phyloP scores from a whole-genome alignment of 208 protist genomes.

The Spironucleus salmonicida region DNA sequence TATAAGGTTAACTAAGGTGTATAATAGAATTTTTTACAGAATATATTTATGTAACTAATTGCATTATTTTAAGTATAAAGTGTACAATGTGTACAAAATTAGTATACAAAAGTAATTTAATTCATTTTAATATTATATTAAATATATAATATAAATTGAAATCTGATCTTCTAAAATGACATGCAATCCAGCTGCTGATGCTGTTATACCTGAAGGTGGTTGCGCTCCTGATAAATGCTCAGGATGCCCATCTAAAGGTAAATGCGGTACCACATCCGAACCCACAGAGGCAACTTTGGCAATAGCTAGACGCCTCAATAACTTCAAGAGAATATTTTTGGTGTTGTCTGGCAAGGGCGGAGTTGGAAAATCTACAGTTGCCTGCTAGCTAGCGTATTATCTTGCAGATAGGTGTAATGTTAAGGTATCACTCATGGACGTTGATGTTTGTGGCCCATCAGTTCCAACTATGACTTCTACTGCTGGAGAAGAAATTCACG shows the following conservation, averaged over 20 bases:
- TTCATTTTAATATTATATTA: too few species aligned
- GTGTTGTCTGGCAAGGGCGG: constrained; percentile 94
- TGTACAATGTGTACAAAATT: too few species aligned
- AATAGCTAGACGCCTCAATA: constrained; percentile 44
- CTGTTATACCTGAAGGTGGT: not conserved
- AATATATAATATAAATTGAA: too few species aligned
- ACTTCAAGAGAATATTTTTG: constrained; percentile 81
- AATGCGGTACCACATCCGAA: constrained; percentile 2
- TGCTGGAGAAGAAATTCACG: constrained; percentile 41
- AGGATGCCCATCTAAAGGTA: constrained; percentile 7
- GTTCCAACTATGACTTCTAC: constrained; percentile 83
- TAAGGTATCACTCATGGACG: constrained; percentile 83
- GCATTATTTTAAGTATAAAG: too few species aligned
- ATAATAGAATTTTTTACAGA: too few species aligned
- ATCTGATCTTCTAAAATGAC: too few species aligned
- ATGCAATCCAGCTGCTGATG: too few species aligned
- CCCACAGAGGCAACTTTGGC: not conserved
- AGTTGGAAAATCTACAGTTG: constrained; percentile 91
- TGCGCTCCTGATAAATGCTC: constrained; percentile 6
- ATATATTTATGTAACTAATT: too few species aligned
- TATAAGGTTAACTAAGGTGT: too few species aligned
- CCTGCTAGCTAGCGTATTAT: constrained; percentile 76
- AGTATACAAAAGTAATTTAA: too few species aligned
- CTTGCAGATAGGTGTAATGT: constrained; percentile 47
- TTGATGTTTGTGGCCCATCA: constrained; percentile 94